Evolutionary conservation across 495 filamentous ascomycete genomes (phyloP), one percentile per base, ranked within the genome.

Genomic region (Lepidopterella palustris): DNA sequence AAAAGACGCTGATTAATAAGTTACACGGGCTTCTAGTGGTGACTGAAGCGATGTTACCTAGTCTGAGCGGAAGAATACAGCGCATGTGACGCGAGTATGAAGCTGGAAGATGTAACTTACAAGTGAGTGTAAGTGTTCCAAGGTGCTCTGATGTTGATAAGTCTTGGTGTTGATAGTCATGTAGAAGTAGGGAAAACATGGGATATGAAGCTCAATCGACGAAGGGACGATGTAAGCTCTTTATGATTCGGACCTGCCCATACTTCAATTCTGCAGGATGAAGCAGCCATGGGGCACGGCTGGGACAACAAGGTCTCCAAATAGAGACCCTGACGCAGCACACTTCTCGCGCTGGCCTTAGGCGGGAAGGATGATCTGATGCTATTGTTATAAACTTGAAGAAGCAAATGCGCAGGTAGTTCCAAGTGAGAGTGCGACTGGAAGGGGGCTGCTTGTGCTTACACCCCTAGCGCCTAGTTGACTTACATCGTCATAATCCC

Each of bases 381-480:
- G 21, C 15, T 27, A 27, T 25, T 50, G 47, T 27, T 50, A 24
- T 50, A 50, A 50, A 24, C 47, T 25, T 26, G 47, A 25, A 50
- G 47, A 50, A 50, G 47, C 47, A 50, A 50, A 27, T 24, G 25
- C 47, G 24, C 47, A 4, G 47, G 15, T 24, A 50, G 47, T 50
- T 50, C 26, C 47, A 50, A 13, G 20, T 50, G 47, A 24, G 25
- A 25, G 47, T 50, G 47, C 47, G 18, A 50, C 47, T 27, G 26
- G 47, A 24, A 15, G 8, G 47, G 18, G 15, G 20, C 47, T 50
- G 47, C 21, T n/a, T n/a, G 25, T 50, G 47, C 47, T 50, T 18
- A 50, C 47, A 50, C 13, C 35, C 35, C 35, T 18, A 42, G 35
- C 13, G 3, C 35, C 35, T 15, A 42, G 18, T 42, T 42, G 35